phyloP scores from a whole-genome alignment of 2,329 filamentous ascomycete genomes.

The Cladosporium sp. region DNA sequence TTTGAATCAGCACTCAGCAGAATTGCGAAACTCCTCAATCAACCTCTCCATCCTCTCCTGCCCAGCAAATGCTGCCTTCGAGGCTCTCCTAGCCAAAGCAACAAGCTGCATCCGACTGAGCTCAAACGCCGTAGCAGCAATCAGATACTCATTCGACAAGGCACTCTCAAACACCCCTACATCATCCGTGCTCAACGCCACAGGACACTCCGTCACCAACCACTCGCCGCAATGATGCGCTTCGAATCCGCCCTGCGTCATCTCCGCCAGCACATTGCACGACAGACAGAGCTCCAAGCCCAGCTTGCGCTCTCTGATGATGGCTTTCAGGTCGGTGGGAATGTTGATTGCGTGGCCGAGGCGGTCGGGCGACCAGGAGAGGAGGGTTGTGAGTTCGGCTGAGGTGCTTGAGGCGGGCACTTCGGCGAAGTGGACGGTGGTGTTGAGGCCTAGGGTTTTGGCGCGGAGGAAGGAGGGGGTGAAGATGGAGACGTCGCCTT shows the following conservation, averaged over 20 bases:
- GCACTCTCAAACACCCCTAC: constrained; percentile 78
- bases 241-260: constrained; percentile 64
- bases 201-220: constrained; percentile 57
- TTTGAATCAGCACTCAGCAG: not conserved
- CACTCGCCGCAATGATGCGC: constrained; percentile 79
- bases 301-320: constrained; percentile 56
- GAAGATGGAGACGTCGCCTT: constrained; percentile 62
- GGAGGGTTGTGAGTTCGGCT: constrained; percentile 62
- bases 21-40: constrained; percentile 18
- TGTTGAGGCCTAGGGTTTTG: constrained; percentile 54
- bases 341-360: constrained; percentile 80
- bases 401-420: constrained; percentile 56
- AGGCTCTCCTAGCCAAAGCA: constrained; percentile 59
- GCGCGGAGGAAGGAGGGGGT: constrained; percentile 60
- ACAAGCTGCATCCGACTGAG: constrained; percentile 53
- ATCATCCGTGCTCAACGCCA: constrained; percentile 80
- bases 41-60: constrained; percentile 62
- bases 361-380: constrained; percentile 66
- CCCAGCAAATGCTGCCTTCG: constrained; percentile 67
- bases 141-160: constrained; percentile 73
- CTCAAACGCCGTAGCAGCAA: constrained; percentile 70
- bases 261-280: constrained; percentile 75
- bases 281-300: constrained; percentile 76
- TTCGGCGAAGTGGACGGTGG: constrained; percentile 81
- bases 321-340: constrained; percentile 57